Percentiles rank a stretch among this genome's conserved stretches.
Conservation (phyloP, 495 filamentous ascomycete species). For the Aspergillus diversus region DNA sequence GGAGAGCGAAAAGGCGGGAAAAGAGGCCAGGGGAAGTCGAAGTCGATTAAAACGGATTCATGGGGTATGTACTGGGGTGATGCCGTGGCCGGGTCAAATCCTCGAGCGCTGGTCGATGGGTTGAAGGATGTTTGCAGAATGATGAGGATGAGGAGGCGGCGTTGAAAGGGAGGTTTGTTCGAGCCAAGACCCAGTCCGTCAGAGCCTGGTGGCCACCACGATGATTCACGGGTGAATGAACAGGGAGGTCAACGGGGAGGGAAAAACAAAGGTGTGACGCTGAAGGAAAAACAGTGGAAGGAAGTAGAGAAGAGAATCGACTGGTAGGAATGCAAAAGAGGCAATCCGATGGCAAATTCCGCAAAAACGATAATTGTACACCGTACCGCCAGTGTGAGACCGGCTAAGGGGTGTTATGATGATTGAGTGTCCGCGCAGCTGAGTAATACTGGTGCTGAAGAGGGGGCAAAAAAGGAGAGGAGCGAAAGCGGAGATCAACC, state of each 20-base stretch:
- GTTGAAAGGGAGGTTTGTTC: slow-evolving; percentile 26
- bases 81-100: slow-evolving; percentile 10
- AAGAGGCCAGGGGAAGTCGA: not conserved
- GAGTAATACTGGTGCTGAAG: slow-evolving; percentile 1
- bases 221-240: slow-evolving; percentile 17
- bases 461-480: slow-evolving; percentile 14
- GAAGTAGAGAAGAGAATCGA: not conserved
- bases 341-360: slow-evolving; percentile 4
- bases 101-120: slow-evolving; percentile 17
- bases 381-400: slow-evolving; percentile 2
- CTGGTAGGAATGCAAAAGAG: not conserved
- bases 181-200: slow-evolving; percentile 31
- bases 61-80: slow-evolving; percentile 10
- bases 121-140: slow-evolving; percentile 18
- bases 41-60: slow-evolving; percentile 20
- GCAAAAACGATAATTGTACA: not conserved
- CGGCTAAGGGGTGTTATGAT: slow-evolving; percentile 7
- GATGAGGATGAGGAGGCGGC: slow-evolving; percentile 19
- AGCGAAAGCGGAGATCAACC: not conserved
- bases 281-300: slow-evolving; percentile 7
- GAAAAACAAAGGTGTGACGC: slow-evolving; percentile 3
- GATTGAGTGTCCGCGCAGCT: not conserved
- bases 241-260: slow-evolving; percentile 11
- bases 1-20: not conserved
- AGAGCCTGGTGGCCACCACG: slow-evolving; percentile 22